phyloP scores from a whole-genome alignment of 345 rosid species.

The Gossypium mustelinum region DNA sequence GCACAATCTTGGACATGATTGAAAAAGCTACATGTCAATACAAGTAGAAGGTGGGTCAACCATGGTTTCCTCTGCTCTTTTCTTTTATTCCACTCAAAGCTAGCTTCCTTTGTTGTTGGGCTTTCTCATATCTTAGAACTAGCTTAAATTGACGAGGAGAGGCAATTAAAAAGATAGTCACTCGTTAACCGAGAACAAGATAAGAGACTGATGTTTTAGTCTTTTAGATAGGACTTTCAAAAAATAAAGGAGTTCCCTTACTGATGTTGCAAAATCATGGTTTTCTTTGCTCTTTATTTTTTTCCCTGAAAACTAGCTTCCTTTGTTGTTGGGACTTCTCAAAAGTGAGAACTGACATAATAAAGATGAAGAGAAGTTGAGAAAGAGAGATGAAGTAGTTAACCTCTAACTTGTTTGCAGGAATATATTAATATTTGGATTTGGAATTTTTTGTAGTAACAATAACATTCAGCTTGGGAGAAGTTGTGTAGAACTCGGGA shows the following conservation, averaged over 20 bases:
- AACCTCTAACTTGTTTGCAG: background rate
- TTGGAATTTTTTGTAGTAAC: background rate
- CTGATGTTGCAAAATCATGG: background rate
- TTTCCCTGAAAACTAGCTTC: background rate
- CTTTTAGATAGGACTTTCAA: background rate
- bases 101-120: background rate
- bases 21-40: background rate
- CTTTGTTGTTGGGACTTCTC: background rate
- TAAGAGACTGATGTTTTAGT: constrained; percentile 1
- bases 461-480: background rate
- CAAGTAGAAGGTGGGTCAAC: background rate
- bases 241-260: background rate
- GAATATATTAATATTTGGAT: background rate
- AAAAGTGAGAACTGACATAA: background rate
- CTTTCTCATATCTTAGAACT: background rate
- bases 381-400: background rate
- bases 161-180: background rate
- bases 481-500: background rate
- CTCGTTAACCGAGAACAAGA: background rate
- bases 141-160: background rate
- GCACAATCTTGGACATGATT: constrained; percentile 1
- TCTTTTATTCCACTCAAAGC: background rate
- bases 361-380: background rate
- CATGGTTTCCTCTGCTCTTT: background rate
- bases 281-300: background rate